Conservation (phyloP, 345 rosid species). For the Gossypium ekmanianum region DNA sequence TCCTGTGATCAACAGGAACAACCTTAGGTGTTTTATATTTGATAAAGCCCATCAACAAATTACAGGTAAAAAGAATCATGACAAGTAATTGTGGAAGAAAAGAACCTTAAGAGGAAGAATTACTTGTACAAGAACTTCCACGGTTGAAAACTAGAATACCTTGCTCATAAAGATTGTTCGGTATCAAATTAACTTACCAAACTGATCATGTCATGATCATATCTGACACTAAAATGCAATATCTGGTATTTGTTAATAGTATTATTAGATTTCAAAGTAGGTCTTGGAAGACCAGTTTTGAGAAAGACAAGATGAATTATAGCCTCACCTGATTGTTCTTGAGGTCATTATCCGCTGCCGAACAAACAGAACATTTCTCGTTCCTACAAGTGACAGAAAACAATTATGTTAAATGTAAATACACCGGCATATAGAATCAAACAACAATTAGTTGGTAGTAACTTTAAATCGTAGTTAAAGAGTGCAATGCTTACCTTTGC, state of each 20-base stretch:
- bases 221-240: neutral
- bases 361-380: constrained; percentile 43
- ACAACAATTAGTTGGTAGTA: neutral
- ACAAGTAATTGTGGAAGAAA: neutral
- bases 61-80: neutral
- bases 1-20: constrained; percentile 45
- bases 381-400: constrained; percentile 35
- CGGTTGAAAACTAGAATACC: neutral
- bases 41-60: neutral
- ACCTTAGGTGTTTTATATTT: neutral
- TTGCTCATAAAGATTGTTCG: neutral
- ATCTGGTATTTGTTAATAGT: neutral
- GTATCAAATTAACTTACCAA: neutral
- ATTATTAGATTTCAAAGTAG: neutral
- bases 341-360: constrained; percentile 42
- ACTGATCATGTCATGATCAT: neutral
- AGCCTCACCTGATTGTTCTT: constrained; percentile 68
- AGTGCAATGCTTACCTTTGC: constrained; percentile 46
- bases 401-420: constrained; percentile 13
- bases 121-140: neutral
- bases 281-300: neutral
- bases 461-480: neutral
- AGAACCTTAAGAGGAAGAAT: too few species aligned
- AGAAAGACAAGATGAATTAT: neutral
- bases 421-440: neutral